Conservation (phyloP, 768 basidiomycete genomes). For the Phanerochaete sordida region DNA sequence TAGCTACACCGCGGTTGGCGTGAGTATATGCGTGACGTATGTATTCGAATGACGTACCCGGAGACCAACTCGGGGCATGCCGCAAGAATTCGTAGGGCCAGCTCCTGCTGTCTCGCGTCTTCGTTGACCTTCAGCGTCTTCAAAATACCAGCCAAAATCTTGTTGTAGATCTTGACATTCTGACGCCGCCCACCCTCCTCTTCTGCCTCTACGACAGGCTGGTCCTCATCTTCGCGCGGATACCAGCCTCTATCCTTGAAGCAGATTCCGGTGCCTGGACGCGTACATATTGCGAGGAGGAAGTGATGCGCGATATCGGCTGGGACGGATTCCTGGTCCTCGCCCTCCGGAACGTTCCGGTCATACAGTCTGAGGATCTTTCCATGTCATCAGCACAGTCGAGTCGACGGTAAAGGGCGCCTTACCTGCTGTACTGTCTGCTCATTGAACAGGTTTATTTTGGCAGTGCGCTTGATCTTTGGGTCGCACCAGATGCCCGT, state of each 20-base stretch:
- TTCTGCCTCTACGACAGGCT: conserved; percentile 28
- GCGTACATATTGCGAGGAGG: conserved; percentile 76
- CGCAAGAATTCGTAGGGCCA: conserved; percentile 73
- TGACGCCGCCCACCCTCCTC: conserved; percentile 36
- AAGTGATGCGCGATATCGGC: conserved; percentile 88
- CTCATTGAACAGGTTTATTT: conserved; percentile 72
- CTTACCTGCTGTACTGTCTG: conserved; percentile 59
- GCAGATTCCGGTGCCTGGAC: conserved; percentile 80
- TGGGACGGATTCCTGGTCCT: conserved; percentile 51
- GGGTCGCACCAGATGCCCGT: conserved; percentile 71
- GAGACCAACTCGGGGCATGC: conserved; percentile 86
- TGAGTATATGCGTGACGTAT: background rate
- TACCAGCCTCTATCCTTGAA: conserved; percentile 94
- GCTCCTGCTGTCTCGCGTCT: conserved; percentile 79
- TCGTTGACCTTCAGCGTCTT: conserved; percentile 83
- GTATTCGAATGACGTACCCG: conserved; percentile 42
- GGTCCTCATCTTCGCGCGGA: conserved; percentile 55
- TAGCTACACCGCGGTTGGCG: conserved; percentile 46
- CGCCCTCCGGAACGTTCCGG: conserved; percentile 45
- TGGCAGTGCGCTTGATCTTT: conserved; percentile 66
- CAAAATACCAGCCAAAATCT: conserved; percentile 74
- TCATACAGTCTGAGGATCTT: conserved; percentile 78
- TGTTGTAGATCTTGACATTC: conserved; percentile 68
- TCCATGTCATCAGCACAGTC: background rate
- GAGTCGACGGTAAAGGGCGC: background rate